phyloP scores from a whole-genome alignment of 495 filamentous ascomycete species.

The Astrocystis sublimbata region DNA sequence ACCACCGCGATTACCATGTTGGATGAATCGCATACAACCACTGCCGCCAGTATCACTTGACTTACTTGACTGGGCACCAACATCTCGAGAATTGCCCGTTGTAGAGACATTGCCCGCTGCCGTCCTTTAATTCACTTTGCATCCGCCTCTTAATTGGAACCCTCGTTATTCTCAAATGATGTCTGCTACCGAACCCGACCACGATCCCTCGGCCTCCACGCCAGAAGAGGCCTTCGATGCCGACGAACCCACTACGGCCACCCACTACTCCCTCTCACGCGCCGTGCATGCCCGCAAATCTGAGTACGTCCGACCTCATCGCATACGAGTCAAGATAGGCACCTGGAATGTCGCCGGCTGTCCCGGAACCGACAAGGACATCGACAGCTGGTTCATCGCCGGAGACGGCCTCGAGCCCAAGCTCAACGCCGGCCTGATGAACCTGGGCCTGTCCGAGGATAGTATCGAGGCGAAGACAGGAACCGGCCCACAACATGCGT shows the following conservation, averaged over 20 bases:
- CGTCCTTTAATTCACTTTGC: too few species aligned
- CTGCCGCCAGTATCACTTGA: neutral
- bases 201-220: slow-evolving; percentile 33
- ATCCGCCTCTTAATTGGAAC: too few species aligned
- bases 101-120: neutral
- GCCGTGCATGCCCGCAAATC: slow-evolving; percentile 67
- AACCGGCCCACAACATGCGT: slow-evolving; percentile 15
- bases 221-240: slow-evolving; percentile 39
- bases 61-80: neutral
- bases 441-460: slow-evolving; percentile 45
- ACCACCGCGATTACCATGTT: too few species aligned
- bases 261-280: slow-evolving; percentile 47
- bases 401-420: slow-evolving; percentile 57
- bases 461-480: slow-evolving; percentile 21
- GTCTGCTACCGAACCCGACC: neutral
- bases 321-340: slow-evolving; percentile 80
- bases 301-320: slow-evolving; percentile 72
- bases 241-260: slow-evolving; percentile 38
- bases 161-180: neutral
- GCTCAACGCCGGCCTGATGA: slow-evolving; percentile 59
- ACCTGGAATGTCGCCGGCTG: slow-evolving; percentile 93
- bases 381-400: slow-evolving; percentile 81
- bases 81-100: too few species aligned
- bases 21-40: neutral
- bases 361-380: slow-evolving; percentile 79